Base-by-base conservation (phyloP, 768 basidiomycete genomes). In the Boletus coccyginus region DNA sequence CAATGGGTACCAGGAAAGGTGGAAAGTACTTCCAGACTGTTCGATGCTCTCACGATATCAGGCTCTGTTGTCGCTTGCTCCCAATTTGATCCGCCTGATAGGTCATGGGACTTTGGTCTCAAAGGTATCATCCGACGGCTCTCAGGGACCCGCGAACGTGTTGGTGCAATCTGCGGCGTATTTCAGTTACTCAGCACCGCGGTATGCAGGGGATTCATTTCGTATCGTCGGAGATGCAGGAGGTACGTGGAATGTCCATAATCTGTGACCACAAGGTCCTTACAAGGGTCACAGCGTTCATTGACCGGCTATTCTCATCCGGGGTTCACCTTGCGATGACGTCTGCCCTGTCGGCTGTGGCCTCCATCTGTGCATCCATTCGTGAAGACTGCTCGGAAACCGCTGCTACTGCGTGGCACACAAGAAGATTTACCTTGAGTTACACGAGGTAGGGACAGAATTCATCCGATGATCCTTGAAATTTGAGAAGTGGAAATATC, bases 181-280 rank as follows among this genome's bases (percentile, higher is more conserved):
- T n/a, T n/a, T n/a, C n/a, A n/a, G n/a, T n/a, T n/a, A n/a, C n/a
- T n/a, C 85, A 6, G 81, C 86, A 14, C 70, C 77, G 32, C 73
- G 69, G 0, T 86, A 86, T 59, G 81, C 79, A 12, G 84, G 83
- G 3, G 64, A 69, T 32, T 72, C 74, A 11, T 87, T 79, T 63
- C 76, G 86, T 46, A 83, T 88, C 48, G 64, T 84, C 17, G 86
- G 86, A 7, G 86, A 88, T 64, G 85, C 86, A 12, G 85, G 83
- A 61, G 82, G 85, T 85, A 57, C 60, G 73, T 63, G 24, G 16
- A 33, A 38, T 42, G 21, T 29, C 11, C 2, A 11, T 1, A 7
- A 27, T 32, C 19, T 7, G 24, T 17, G 27, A 24, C 36, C 7
- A 29, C n/a, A 33, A 24, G 49, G 52, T 50, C 14, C 45, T 60